phyloP scores from a whole-genome alignment of 495 filamentous ascomycete species.

The Sordaria brevicollis region DNA sequence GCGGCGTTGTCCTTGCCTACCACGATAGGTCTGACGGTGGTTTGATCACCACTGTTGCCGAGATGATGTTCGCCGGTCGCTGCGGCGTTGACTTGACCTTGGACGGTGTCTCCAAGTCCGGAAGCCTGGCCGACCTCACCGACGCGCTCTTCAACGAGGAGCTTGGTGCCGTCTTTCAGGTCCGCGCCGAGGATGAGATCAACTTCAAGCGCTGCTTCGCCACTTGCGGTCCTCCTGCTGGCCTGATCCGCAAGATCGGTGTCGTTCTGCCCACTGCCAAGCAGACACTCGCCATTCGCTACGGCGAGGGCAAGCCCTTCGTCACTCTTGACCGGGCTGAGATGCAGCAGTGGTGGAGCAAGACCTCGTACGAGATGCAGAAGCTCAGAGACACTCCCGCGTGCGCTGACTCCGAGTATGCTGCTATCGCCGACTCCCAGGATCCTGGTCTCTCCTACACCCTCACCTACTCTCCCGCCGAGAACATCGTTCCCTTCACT shows the following conservation, averaged over 20 bases:
- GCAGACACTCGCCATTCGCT: conserved; percentile 67
- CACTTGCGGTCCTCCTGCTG: conserved; percentile 75
- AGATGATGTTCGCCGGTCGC: conserved; percentile 98
- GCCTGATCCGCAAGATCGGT: conserved; percentile 74
- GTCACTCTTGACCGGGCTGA: conserved; percentile 56
- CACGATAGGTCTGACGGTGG: conserved; percentile 94
- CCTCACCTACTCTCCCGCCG: conserved; percentile 70
- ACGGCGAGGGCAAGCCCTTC: conserved; percentile 47
- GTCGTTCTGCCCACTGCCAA: conserved; percentile 56
- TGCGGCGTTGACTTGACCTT: conserved; percentile 81
- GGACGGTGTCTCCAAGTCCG: conserved; percentile 52
- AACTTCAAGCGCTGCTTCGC: conserved; percentile 86
- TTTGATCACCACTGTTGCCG: conserved; percentile 78
- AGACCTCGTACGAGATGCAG: conserved; percentile 86
- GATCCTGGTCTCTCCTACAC: conserved; percentile 84
- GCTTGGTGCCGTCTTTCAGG: conserved; percentile 94
- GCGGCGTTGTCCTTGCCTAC: conserved; percentile 83
- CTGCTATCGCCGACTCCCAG: conserved; percentile 58
- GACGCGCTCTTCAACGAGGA: conserved; percentile 90
- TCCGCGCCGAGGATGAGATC: conserved; percentile 70
- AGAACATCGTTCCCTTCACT: conserved; percentile 61
- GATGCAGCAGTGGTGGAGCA: conserved; percentile 82
- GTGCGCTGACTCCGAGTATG: conserved; percentile 80
- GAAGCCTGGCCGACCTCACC: conserved; percentile 51
- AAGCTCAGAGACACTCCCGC: conserved; percentile 77